Evolutionary conservation across 2,329 filamentous ascomycete species (phyloP), one percentile per base, ranked within the genome.

Genomic region (Calonectria multiphialidica): DNA sequence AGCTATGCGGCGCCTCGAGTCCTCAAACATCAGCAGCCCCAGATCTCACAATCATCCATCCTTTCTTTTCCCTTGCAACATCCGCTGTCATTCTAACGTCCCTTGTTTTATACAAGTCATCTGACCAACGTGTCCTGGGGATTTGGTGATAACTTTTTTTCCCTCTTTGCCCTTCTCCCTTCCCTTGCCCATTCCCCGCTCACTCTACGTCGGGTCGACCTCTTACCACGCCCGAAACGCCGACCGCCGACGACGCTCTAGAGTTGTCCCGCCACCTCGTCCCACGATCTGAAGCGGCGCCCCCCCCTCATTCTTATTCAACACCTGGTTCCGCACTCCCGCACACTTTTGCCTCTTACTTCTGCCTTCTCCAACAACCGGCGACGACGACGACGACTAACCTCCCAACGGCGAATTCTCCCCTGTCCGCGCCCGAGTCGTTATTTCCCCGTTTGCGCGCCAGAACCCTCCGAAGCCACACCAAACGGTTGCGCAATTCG

Each of bases 401-500:
- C 62, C 6, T 40, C 50, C 13, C 33, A 64, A 57, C 23, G 18
- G 16, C 70, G 53, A 66, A 25, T 30, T 35, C 37, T 16, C 44
- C 44, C 53, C 35, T 16, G 30, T 42, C 62, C 57, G 25, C 21
- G 68, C 53, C 61, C 37, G 49, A 63, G 45, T 30, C 47, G 16
- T 66, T 44, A 57, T 40, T 33, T 72, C 42, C 57, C 69, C 61
- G 53, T 57, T 76, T 53, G 28, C 49, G 53, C 65, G 70, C 70
- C 59, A 57, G 59, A 70, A 64, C 69, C 55, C 37, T 49, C 66
- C 62, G 23, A 55, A 66, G 68, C 71, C 69, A 69, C 73, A 63
- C 44, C 64, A 68, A 55, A 73, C 71, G 65, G 55, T 76, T 71
- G 78, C 78, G 78, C 78, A 80, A 80, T 78, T 80, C 72, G 78